Base-by-base conservation (phyloP, 2,329 filamentous ascomycete genomes). In the Nothophaeocryptopus gaeumannii region DNA sequence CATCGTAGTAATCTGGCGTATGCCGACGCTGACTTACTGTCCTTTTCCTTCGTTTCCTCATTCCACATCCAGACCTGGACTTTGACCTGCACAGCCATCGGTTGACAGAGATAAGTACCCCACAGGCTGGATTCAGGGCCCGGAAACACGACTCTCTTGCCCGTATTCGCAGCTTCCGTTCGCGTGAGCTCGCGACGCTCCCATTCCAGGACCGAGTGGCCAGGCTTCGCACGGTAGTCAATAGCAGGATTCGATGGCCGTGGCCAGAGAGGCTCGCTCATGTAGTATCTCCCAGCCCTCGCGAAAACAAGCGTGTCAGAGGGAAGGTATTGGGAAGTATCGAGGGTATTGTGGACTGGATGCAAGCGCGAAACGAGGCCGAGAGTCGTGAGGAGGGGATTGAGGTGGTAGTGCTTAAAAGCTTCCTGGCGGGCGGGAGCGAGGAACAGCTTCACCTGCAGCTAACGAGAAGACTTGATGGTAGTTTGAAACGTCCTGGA, bases 81-180 rank as follows among this genome's bases (percentile, higher is more conserved):
- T 8, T 33, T 30, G 2, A 39, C 39, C 13, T 47, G 30, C 7
- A n/a, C 36, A 1, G 50, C 39, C 8, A 45, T 44, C 10, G 50
- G 45, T 11, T 52, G 50, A 31, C 50, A 52, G 2, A 45, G 39
- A 32, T 48, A 52, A 44, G 40, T 52, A n/a, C 33, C 37, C 50
- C 44, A 52, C 1, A 52, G 2, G 29, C 39, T 47, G 0, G 45
- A 38, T 5, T 26, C 13, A 7, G 40, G 33, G 10, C 15, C 39
- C 1, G 45, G 45, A 12, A 52, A 47, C 30, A 45, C 13, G 2
- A n/a, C 9, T 32, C 20, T 26, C 20, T 26, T 26, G 4, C 20
- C 20, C 20, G 7, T 26, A 3, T 26, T 7, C 20, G 20, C 20
- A 26, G 20, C 20, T 20, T 52, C 39, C 39, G 33, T 26, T 1